Conservation (phyloP, 2,329 filamentous ascomycete species). For the Capronia epimyces region DNA sequence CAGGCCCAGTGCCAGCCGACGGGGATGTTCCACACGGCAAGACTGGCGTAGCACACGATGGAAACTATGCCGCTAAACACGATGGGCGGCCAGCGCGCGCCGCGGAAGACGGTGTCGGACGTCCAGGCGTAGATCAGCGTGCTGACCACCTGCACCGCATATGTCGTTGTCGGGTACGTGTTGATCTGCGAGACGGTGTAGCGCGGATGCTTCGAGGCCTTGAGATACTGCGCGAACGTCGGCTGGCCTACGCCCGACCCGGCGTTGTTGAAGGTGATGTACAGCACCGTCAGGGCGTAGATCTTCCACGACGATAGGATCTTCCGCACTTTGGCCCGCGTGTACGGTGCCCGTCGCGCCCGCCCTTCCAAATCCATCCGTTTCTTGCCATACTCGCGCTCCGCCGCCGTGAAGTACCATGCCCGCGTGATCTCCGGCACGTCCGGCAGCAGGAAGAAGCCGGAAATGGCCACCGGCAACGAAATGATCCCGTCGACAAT, state of each 20-base stretch:
- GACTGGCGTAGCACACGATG: conserved; percentile 42
- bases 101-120: conserved; percentile 56
- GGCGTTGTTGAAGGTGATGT: conserved; percentile 62
- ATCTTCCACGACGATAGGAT: conserved; percentile 63
- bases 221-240: conserved; percentile 49
- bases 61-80: conserved; percentile 49
- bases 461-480: conserved; percentile 42
- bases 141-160: conserved; percentile 52
- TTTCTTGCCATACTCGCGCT: conserved; percentile 44
- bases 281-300: conserved; percentile 53
- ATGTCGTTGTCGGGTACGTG: conserved; percentile 55
- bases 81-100: conserved; percentile 60
- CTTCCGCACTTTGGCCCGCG: conserved; percentile 50
- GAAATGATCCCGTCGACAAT: conserved; percentile 40
- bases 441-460: conserved; percentile 42
- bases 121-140: conserved; percentile 62
- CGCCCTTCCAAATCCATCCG: conserved; percentile 51
- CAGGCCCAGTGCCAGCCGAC: conserved; percentile 59
- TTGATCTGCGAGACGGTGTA: conserved; percentile 47
- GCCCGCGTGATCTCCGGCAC: conserved; percentile 42
- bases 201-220: conserved; percentile 39
- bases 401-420: conserved; percentile 43
- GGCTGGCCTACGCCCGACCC: conserved; percentile 47
- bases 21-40: conserved; percentile 49
- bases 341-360: conserved; percentile 43